Percentiles rank a stretch among this genome's conserved stretches.
Evolutionary conservation across 2,329 filamentous ascomycete genomes (phyloP).

Genomic region (Ophiostoma fasciatum): DNA sequence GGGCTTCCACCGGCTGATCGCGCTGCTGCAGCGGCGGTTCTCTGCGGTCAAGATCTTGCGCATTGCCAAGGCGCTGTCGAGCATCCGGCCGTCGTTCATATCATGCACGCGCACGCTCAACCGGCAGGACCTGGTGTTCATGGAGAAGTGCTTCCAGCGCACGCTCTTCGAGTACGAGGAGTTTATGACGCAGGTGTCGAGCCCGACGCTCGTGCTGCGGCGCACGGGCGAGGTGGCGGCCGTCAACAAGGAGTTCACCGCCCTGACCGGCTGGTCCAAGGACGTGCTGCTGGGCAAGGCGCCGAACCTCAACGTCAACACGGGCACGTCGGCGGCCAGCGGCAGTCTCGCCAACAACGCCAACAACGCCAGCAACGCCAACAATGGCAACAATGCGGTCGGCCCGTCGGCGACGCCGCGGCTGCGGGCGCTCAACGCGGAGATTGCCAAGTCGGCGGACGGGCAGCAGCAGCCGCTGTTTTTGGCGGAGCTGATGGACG

Average conservation of each 20-base stretch:
- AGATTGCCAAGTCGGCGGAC: conserved; percentile 21
- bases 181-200: conserved; percentile 75
- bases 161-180: conserved; percentile 89
- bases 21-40: conserved; percentile 65
- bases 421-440: conserved; percentile 24
- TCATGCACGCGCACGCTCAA: conserved; percentile 82
- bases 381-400: conserved; percentile 24
- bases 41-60: conserved; percentile 60
- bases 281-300: conserved; percentile 78
- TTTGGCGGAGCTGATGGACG: conserved; percentile 81
- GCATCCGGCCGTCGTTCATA: conserved; percentile 86
- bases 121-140: conserved; percentile 80
- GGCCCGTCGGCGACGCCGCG: conserved; percentile 27
- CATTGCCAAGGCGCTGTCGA: conserved; percentile 76
- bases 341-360: neutral
- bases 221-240: conserved; percentile 90
- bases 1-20: conserved; percentile 79
- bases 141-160: conserved; percentile 93
- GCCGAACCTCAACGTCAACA: conserved; percentile 76
- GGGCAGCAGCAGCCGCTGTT: conserved; percentile 64
- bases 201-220: conserved; percentile 81
- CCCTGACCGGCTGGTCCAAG: conserved; percentile 86
- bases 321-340: conserved; percentile 26
- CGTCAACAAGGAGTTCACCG: conserved; percentile 92
- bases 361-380: conserved; percentile 19